Conservation (phyloP, 495 filamentous ascomycete genomes). For the Penicillium bovifimosum region DNA sequence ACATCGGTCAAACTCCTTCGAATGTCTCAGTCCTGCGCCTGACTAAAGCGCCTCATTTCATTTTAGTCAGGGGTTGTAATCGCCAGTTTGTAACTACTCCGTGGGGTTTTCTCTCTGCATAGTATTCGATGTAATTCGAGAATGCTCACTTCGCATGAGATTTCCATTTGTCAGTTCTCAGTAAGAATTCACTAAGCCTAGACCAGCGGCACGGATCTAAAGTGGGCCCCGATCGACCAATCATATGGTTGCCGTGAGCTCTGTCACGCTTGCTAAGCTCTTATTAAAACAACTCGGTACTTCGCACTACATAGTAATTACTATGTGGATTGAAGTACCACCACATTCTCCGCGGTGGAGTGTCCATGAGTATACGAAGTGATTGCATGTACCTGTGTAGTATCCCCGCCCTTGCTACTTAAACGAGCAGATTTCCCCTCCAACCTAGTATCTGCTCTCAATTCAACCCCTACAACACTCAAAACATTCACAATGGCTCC, state of each 20-base stretch:
- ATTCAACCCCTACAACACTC: not conserved
- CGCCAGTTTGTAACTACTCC: too few relatives aligned
- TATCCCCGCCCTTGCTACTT: not conserved
- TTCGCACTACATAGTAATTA: not conserved
- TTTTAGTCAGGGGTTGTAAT: not conserved
- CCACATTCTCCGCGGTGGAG: not conserved
- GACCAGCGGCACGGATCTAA: not conserved
- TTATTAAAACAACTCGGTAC: not conserved
- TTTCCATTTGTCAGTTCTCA: conserved; percentile 34
- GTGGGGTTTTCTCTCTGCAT: too few relatives aligned
- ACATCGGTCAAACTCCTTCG: too few relatives aligned
- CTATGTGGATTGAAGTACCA: not conserved
- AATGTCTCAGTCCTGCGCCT: not conserved
- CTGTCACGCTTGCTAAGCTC: conserved; percentile 24
- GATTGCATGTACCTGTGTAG: not conserved
- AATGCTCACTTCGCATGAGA: not conserved
- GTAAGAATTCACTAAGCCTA: conserved; percentile 29
- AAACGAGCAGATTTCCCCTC: not conserved
- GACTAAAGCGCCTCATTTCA: not conserved
- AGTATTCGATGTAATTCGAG: not conserved
- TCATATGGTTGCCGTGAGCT: conserved; percentile 16
- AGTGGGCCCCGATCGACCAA: conserved; percentile 12
- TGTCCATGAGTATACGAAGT: conserved; percentile 6
- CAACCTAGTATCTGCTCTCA: not conserved
- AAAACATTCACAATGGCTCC: conserved; percentile 68